Percentiles rank a stretch among this genome's conserved stretches.
These are phyloP conservation scores for Trapa bicornis DNA, from an alignment of 345 rosid genomes.

Conservation along the genomic window DNA sequence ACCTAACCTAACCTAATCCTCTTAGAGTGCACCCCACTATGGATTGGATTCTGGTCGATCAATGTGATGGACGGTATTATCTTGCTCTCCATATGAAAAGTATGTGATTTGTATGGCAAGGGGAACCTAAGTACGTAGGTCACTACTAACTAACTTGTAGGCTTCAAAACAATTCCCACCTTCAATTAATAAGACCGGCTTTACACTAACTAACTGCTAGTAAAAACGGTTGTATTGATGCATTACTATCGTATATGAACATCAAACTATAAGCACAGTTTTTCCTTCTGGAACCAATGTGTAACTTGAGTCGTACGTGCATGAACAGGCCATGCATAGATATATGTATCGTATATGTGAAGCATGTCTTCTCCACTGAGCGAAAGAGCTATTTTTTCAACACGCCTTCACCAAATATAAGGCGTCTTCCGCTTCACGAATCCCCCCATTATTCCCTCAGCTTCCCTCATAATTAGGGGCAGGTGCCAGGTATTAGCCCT, in stretches of 20 bases:
- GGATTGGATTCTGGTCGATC: not conserved
- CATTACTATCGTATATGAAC: too few relatives aligned
- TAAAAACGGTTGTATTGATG: too few relatives aligned
- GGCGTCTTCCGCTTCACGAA: constrained; percentile 1
- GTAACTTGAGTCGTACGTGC: not conserved
- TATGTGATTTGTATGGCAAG: not conserved
- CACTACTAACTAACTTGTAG: too few relatives aligned
- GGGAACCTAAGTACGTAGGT: not conserved
- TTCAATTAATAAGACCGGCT: not conserved
- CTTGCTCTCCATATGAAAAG: not conserved
- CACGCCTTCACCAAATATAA: constrained; percentile 7
- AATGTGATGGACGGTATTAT: too few relatives aligned
- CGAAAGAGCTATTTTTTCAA: not conserved
- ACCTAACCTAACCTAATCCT: not conserved
- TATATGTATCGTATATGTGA: not conserved
- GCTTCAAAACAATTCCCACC: not conserved
- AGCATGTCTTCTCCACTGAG: not conserved
- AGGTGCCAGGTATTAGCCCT: not conserved
- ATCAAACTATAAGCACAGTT: too few relatives aligned
- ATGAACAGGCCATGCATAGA: not conserved
- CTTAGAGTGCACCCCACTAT: not conserved
- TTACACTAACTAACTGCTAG: too few relatives aligned
- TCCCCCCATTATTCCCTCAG: not conserved
- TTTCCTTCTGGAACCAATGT: too few relatives aligned
- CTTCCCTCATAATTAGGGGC: not conserved